phyloP scores from a whole-genome alignment of 192 early-diverging fungal genomes.

The Borealophlyctis nickersoniae region DNA sequence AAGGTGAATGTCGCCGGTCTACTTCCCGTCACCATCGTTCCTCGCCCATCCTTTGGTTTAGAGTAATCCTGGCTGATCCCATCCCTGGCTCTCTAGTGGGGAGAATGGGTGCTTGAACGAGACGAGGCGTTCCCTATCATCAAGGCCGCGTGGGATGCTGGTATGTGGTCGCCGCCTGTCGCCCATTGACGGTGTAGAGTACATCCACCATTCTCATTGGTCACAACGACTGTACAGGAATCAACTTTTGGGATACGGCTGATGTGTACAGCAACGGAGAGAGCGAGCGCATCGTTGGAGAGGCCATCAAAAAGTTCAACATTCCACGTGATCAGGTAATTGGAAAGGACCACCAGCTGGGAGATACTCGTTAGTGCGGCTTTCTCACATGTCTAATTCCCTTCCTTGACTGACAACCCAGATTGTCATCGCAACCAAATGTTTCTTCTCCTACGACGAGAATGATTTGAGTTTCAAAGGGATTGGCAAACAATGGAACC shows the following conservation, averaged over 20 bases:
- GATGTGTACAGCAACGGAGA: conserved; percentile 57
- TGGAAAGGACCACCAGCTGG: neutral
- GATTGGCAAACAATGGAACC: neutral
- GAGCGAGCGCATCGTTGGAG: conserved; percentile 53
- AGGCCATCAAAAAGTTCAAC: conserved; percentile 46
- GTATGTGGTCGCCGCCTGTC: neutral
- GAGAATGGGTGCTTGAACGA: conserved; percentile 40
- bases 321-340: conserved; percentile 56
- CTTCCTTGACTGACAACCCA: neutral
- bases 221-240: conserved; percentile 1
- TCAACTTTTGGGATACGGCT: conserved; percentile 44
- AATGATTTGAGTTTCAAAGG: neutral
- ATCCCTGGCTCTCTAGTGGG: conserved; percentile 32
- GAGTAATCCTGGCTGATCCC: no score
- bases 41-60: no score
- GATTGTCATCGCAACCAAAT: neutral
- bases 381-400: neutral
- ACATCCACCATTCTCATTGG: neutral
- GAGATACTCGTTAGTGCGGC: no score
- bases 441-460: neutral
- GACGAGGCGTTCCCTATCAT: conserved; percentile 37
- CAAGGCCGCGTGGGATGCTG: conserved; percentile 32
- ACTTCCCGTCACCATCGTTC: no score
- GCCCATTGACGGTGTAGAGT: neutral
- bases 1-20: neutral